Conservation (phyloP, 805 yeast genomes). For the Martiniozyma abietophila region DNA sequence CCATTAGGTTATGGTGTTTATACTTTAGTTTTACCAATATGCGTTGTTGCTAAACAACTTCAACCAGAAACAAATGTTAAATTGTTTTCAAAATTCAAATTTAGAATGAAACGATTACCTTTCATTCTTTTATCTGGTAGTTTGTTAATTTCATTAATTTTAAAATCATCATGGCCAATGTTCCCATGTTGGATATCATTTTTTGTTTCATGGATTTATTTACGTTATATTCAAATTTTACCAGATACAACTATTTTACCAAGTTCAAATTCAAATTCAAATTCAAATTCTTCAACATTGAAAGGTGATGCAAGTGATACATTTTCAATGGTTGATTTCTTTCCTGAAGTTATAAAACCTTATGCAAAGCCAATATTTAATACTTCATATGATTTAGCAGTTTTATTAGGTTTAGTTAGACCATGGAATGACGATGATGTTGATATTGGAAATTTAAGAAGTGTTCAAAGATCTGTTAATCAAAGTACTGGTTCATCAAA, state of each 20-base stretch:
- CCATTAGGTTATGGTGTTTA: constrained; percentile 45
- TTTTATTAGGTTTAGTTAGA: constrained; percentile 38
- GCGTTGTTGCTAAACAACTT: constrained; percentile 48
- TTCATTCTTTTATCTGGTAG: constrained; percentile 12
- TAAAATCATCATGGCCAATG: constrained; percentile 37
- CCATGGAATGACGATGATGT: constrained; percentile 62
- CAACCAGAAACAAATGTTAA: constrained; percentile 49
- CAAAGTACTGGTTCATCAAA: background rate
- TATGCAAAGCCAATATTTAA: constrained; percentile 43
- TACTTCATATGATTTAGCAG: constrained; percentile 29
- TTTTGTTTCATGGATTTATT: constrained; percentile 61
- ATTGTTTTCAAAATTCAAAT: constrained; percentile 28
- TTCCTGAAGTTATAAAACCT: constrained; percentile 57
- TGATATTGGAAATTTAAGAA: constrained; percentile 66
- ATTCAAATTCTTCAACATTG: constrained; percentile 27
- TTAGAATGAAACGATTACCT: constrained; percentile 16
- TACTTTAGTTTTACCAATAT: constrained; percentile 42
- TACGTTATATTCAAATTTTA: constrained; percentile 65
- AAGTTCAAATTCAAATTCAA: constrained; percentile 26
- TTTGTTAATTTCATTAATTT: constrained; percentile 27
- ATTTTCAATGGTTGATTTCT: constrained; percentile 73
- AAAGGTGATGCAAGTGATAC: constrained; percentile 88
- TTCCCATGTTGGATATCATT: constrained; percentile 53
- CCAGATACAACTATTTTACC: constrained; percentile 24
- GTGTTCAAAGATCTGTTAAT: constrained; percentile 46